Evolutionary conservation across 169 alveolate species (phyloP).

Genomic region (Fabrea salina): DNA sequence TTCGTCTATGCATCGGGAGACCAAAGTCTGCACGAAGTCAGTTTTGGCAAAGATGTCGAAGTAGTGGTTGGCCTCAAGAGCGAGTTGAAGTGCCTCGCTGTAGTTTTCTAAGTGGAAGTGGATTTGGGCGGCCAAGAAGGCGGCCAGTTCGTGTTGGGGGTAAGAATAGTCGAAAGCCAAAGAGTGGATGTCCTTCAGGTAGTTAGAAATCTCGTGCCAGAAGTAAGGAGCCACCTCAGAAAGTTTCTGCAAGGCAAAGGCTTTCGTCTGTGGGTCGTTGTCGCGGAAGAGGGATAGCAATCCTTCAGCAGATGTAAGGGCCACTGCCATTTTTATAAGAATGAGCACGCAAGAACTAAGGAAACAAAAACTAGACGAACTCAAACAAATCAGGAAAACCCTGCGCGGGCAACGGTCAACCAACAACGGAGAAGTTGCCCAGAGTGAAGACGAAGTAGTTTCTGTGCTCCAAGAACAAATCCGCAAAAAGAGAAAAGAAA

Average conservation of each 20-base stretch:
- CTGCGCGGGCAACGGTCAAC: too few relatives aligned
- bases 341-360: too few relatives aligned
- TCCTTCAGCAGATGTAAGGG: constrained; percentile 30
- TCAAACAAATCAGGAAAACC: too few relatives aligned
- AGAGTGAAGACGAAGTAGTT: too few relatives aligned
- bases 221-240: constrained; percentile 30
- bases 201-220: constrained; percentile 48
- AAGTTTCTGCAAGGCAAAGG: constrained; percentile 45
- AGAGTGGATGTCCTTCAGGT: constrained; percentile 40
- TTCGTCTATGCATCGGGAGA: constrained; percentile 72
- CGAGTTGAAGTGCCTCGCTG: constrained; percentile 91
- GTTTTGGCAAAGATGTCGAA: constrained; percentile 78
- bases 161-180: constrained; percentile 45
- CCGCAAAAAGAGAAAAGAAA: background rate
- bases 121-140: constrained; percentile 92
- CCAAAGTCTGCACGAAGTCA: constrained; percentile 63
- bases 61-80: constrained; percentile 91
- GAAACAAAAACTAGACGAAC: too few relatives aligned
- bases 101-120: constrained; percentile 95
- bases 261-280: constrained; percentile 27
- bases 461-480: background rate
- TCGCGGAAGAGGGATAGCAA: constrained; percentile 39
- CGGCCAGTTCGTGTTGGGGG: constrained; percentile 86
- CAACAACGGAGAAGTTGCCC: too few relatives aligned
- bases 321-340: constrained; percentile 33